These are phyloP conservation scores for Pochonia chlamydosporia DNA, from an alignment of 2,329 filamentous ascomycete species.

Conservation along the genomic window DNA sequence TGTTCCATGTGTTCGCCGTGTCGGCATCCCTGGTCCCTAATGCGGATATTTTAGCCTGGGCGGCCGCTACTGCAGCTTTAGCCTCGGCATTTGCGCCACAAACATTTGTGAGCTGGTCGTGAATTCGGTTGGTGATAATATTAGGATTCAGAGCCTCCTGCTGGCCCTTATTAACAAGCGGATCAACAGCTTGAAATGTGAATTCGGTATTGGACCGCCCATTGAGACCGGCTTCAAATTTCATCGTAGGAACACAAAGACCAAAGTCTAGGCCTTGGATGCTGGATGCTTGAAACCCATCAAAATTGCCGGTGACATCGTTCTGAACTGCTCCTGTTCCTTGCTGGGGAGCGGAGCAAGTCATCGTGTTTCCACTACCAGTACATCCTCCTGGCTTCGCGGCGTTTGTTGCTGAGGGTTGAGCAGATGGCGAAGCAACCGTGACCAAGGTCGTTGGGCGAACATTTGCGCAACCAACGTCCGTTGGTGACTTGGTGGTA, in stretches of 20 bases:
- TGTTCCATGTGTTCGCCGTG: constrained; percentile 44
- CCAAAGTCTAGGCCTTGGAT: constrained; percentile 38
- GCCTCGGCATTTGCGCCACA: constrained; percentile 58
- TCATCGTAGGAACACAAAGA: constrained; percentile 49
- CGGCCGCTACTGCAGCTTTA: constrained; percentile 44
- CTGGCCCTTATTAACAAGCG: constrained; percentile 52
- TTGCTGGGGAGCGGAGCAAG: background rate
- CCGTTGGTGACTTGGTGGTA: too few species aligned
- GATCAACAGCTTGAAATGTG: constrained; percentile 63
- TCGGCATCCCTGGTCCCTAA: constrained; percentile 41
- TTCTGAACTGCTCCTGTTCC: constrained; percentile 2
- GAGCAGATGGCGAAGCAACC: too few species aligned
- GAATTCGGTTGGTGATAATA: constrained; percentile 69
- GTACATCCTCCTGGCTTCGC: background rate
- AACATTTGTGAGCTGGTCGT: constrained; percentile 62
- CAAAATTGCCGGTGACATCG: constrained; percentile 20
- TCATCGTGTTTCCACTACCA: constrained; percentile 4
- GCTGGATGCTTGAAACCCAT: constrained; percentile 20
- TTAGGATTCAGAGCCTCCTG: constrained; percentile 64
- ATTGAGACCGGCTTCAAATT: constrained; percentile 52
- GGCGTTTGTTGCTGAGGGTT: too few species aligned
- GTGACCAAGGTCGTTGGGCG: too few species aligned
- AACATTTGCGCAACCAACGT: too few species aligned
- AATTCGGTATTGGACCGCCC: constrained; percentile 52
- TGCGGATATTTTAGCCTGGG: constrained; percentile 45